phyloP scores from a whole-genome alignment of 495 filamentous ascomycete species.

The Hypoxylon cercidicola region DNA sequence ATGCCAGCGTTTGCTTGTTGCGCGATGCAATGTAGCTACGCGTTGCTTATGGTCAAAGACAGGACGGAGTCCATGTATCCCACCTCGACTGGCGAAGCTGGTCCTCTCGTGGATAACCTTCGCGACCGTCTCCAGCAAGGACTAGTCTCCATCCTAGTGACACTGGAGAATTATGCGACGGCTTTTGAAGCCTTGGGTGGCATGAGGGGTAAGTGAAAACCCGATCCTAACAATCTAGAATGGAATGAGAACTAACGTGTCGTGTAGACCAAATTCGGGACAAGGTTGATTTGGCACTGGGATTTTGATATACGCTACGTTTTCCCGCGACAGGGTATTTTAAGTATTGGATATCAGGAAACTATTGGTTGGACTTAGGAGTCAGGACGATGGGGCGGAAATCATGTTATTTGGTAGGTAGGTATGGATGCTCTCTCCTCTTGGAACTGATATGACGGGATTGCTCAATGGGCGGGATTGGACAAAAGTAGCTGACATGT shows the following conservation, averaged over 20 bases:
- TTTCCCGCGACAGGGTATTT: not conserved
- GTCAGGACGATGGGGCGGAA: conserved; percentile 9
- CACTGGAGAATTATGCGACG: conserved; percentile 65
- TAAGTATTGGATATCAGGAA: conserved; percentile 1
- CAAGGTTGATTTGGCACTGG: conserved; percentile 44
- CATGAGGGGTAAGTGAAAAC: conserved; percentile 64
- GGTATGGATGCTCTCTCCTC: conserved; percentile 28
- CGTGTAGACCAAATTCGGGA: conserved; percentile 46
- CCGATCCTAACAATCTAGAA: not conserved
- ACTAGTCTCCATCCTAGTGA: conserved; percentile 59
- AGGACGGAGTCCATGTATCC: conserved; percentile 59
- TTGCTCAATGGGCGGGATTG: conserved; percentile 13
- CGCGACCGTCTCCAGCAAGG: conserved; percentile 66
- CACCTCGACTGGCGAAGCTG: conserved; percentile 44
- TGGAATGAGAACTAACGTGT: conserved; percentile 6
- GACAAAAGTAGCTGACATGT: conserved; percentile 15
- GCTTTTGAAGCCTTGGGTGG: conserved; percentile 71
- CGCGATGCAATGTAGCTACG: conserved; percentile 71
- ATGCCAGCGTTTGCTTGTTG: conserved; percentile 72
- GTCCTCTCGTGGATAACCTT: conserved; percentile 54
- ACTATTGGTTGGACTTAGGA: not conserved
- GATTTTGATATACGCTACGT: conserved; percentile 22
- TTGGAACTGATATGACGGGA: conserved; percentile 22
- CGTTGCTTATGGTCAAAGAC: conserved; percentile 67
- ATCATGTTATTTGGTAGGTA: conserved; percentile 22